Percentiles rank a stretch among this genome's conserved stretches.
These are phyloP conservation scores for Wallemia ichthyophaga DNA, from an alignment of 1,284 basidiomycete species.

Conservation along the genomic window DNA sequence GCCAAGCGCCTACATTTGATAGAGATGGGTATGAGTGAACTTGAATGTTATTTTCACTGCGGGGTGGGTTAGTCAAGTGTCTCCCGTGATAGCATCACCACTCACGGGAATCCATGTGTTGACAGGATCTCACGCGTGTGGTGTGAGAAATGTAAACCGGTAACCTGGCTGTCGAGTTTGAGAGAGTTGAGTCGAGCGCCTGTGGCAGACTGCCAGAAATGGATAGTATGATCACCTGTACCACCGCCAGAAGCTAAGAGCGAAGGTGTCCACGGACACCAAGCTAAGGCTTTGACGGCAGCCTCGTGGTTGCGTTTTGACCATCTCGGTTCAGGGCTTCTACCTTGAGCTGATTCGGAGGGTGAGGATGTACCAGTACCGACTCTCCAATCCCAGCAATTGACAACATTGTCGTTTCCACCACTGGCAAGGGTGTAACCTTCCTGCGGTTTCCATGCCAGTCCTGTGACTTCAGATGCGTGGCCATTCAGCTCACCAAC, in stretches of 20 bases:
- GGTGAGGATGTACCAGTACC: constrained; percentile 23
- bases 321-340: constrained; percentile 42
- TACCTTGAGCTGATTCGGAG: constrained; percentile 9
- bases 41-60: constrained; percentile 31
- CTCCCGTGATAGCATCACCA: no score
- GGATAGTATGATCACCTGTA: constrained; percentile 72
- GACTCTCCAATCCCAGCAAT: constrained; percentile 48
- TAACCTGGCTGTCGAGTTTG: constrained; percentile 64
- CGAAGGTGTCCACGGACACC: constrained; percentile 88
- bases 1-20: constrained; percentile 42
- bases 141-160: constrained; percentile 62
- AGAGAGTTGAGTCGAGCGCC: constrained; percentile 59
- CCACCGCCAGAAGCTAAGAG: constrained; percentile 83
- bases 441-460: constrained; percentile 3
- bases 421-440: constrained; percentile 38
- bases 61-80: neutral
- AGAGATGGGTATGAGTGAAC: constrained; percentile 36
- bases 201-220: constrained; percentile 41
- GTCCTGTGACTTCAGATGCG: constrained; percentile 52
- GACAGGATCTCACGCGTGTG: constrained; percentile 71
- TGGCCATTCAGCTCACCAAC: constrained; percentile 67
- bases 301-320: constrained; percentile 80
- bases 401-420: constrained; percentile 86
- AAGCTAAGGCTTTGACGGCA: constrained; percentile 84
- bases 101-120: constrained; percentile 61